Conservation (phyloP, 2,329 filamentous ascomycete genomes). For the Didymella sp. region DNA sequence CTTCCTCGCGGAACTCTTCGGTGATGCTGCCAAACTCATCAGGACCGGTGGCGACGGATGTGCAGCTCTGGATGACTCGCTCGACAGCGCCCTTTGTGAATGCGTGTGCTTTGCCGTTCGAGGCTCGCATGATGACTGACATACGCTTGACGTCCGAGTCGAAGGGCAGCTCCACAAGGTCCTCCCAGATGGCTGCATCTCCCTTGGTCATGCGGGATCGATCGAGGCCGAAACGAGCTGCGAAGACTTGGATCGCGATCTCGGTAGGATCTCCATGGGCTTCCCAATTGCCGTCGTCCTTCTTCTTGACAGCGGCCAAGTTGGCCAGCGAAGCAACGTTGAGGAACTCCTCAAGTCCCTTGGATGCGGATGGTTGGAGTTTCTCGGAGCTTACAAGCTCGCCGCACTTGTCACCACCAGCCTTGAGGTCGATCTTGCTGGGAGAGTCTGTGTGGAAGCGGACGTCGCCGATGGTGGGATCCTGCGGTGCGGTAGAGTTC, state of each 20-base stretch:
- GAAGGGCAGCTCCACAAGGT: slow-evolving; percentile 72
- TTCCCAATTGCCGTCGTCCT: slow-evolving; percentile 50
- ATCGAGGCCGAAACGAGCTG: slow-evolving; percentile 71
- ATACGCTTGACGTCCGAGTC: slow-evolving; percentile 79
- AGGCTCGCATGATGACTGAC: slow-evolving; percentile 70
- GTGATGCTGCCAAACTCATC: slow-evolving; percentile 55
- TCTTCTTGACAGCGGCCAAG: slow-evolving; percentile 58
- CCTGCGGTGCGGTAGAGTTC: slow-evolving; percentile 42
- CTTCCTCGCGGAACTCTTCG: slow-evolving; percentile 61
- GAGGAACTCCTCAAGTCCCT: slow-evolving; percentile 42
- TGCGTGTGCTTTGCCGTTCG: slow-evolving; percentile 46
- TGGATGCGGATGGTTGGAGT: slow-evolving; percentile 13
- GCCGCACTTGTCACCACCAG: slow-evolving; percentile 18
- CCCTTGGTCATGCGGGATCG: slow-evolving; percentile 58
- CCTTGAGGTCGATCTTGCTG: slow-evolving; percentile 32
- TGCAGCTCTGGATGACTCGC: slow-evolving; percentile 69
- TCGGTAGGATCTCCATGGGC: slow-evolving; percentile 62
- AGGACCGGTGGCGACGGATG: slow-evolving; percentile 56
- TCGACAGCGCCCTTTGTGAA: slow-evolving; percentile 75
- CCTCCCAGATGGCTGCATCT: slow-evolving; percentile 37
- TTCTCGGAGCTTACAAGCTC: slow-evolving; percentile 23
- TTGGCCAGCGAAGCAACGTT: slow-evolving; percentile 55
- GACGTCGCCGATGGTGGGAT: slow-evolving; percentile 43
- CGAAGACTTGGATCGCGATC: slow-evolving; percentile 78
- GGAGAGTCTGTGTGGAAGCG: slow-evolving; percentile 35